Conservation (phyloP, 257 asterid species). For the Solanum tarapatanum region DNA sequence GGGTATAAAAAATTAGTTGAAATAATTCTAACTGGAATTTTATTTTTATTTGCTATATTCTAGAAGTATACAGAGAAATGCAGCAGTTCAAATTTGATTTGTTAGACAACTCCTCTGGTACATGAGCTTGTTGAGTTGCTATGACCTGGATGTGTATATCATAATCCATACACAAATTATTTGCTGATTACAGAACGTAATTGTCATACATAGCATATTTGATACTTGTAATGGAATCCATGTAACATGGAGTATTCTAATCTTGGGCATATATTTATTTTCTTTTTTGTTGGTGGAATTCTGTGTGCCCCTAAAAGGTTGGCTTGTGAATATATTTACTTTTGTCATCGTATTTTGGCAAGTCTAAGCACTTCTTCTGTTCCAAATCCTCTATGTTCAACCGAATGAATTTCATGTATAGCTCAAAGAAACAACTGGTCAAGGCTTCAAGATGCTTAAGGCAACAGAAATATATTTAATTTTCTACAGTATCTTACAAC, state of each 20-base stretch:
- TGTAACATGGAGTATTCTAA: not conserved
- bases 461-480: not conserved
- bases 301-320: not conserved
- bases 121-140: not conserved
- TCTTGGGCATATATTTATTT: not conserved
- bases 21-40: not conserved
- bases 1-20: not conserved
- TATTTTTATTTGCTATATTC: not conserved
- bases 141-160: not conserved
- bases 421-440: not conserved
- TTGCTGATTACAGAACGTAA: not conserved
- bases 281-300: not conserved
- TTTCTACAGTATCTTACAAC: not conserved
- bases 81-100: not conserved
- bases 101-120: not conserved
- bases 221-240: not conserved
- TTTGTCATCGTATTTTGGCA: not conserved
- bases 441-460: not conserved
- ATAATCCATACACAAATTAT: not conserved
- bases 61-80: not conserved
- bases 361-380: not conserved
- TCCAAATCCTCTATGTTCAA: not conserved
- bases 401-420: not conserved
- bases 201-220: not conserved
- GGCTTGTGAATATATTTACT: not conserved